Evolutionary conservation across 1,284 basidiomycete species (phyloP).

Genomic region (Malassezia equina): DNA sequence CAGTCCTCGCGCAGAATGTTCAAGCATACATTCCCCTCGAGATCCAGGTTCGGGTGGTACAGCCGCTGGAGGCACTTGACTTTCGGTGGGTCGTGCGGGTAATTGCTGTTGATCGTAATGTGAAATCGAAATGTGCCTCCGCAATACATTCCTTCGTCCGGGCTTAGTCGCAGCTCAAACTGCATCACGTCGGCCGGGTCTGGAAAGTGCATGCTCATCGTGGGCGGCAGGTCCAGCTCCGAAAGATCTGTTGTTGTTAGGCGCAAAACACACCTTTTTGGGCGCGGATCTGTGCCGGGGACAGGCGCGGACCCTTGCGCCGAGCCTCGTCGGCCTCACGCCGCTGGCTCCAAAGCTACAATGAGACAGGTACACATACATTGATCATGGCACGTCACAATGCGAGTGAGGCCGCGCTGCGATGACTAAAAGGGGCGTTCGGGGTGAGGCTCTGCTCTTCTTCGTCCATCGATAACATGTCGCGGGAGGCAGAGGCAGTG

Average conservation of each 20-base stretch:
- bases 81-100: constrained; percentile 97
- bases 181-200: constrained; percentile 87
- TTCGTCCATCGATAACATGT: constrained; percentile 3
- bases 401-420: not conserved
- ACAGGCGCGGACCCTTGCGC: constrained; percentile 60
- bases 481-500: not conserved
- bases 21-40: constrained; percentile 75
- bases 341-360: constrained; percentile 43
- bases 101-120: constrained; percentile 91
- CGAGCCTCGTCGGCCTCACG: constrained; percentile 42
- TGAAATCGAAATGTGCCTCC: constrained; percentile 86
- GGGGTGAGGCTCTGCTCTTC: not conserved
- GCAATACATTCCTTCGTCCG: constrained; percentile 99
- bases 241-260: constrained; percentile 70
- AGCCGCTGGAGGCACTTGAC: constrained; percentile 92
- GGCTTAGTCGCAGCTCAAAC: constrained; percentile 86
- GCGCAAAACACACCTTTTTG: constrained; percentile 70
- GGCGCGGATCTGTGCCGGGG: constrained; percentile 90
- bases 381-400: constrained; percentile 26
- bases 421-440: constrained; percentile 10
- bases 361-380: constrained; percentile 3
- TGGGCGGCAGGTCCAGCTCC: constrained; percentile 86
- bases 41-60: constrained; percentile 96
- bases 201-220: constrained; percentile 89
- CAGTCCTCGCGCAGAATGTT: constrained; percentile 99